Base-by-base conservation (phyloP, 2,329 filamentous ascomycete species). In the Phaeophleospora eucalypticola region DNA sequence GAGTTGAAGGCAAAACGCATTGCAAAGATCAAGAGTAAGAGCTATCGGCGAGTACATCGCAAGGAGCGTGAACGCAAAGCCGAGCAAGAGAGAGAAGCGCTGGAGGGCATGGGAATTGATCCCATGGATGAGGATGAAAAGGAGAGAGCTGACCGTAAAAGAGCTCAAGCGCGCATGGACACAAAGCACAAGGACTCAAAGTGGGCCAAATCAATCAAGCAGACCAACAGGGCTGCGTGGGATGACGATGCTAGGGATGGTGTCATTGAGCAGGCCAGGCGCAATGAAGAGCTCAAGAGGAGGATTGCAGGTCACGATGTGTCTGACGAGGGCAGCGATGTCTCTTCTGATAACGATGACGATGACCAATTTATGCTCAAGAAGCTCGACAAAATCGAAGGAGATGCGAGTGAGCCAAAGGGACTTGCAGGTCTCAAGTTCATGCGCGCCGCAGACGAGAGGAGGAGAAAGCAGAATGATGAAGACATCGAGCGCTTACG, bases 21-120 rank as follows among this genome's bases (percentile, higher is more conserved):
- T 70, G 95, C 96, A 73, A 97, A 97, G 75, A 98, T 98, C 72
- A 98, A 98, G 77, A 94, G 87, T 65, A 98, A 96, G 68, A 81
- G 89, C 0, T 98, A 95, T 65, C 87, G 91, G 45, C 84, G 90
- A 36, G 85, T 97, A 12, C 91, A 97, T 68, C 83, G 91, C 32
- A 95, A 86, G 64, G 87, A 86, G 63, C 75, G 81, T 12, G 80
- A 84, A 63, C 76, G 75, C 53, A 63, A 78, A 49, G 75, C 79
- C 41, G 71, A 80, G 50, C 70, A 76, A 40, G 80, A 84, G 55
- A 72, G 74, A 45, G 74, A 80, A 48, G 76, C 77, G 33, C 45
- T 62, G 44, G 77, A 81, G 43, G 78, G 78, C 19, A 68, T 83
- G 42, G 71, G 74, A 38, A 79, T 81, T 41, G 78, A 78, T 15